Evolutionary conservation across 768 basidiomycete species (phyloP).

Genomic region (Neoboletus subvelutipes): DNA sequence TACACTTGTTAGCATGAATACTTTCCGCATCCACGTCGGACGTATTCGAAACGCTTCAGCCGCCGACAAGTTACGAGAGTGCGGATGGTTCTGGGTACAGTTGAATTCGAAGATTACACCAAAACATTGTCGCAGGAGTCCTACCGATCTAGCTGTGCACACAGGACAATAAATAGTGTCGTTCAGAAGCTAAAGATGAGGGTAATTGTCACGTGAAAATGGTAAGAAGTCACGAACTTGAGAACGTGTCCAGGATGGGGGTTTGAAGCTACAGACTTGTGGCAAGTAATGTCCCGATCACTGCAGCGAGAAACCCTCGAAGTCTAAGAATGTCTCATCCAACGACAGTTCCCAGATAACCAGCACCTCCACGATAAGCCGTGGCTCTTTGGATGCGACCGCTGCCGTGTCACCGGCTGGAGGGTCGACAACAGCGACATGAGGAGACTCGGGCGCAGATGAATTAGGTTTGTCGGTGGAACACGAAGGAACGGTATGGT

Average conservation of each 20-base stretch:
- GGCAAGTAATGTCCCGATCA: neutral
- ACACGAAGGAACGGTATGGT: neutral
- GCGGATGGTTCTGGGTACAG: neutral
- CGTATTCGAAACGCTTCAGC: too few species aligned
- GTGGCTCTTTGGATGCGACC: constrained; percentile 34
- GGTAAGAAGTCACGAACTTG: neutral
- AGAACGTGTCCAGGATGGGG: neutral
- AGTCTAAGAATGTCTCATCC: constrained; percentile 77
- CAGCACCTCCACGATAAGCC: constrained; percentile 79
- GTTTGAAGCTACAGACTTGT: neutral
- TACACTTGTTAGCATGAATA: neutral
- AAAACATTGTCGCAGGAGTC: neutral
- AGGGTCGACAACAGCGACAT: constrained; percentile 30
- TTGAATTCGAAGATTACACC: neutral
- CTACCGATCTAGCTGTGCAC: neutral
- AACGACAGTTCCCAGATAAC: constrained; percentile 75
- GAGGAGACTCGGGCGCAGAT: constrained; percentile 33
- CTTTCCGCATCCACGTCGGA: neutral
- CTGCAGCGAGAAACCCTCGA: constrained; percentile 52
- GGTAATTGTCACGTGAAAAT: neutral
- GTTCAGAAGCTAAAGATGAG: neutral
- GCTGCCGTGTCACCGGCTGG: constrained; percentile 1
- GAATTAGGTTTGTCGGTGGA: constrained; percentile 8
- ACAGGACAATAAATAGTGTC: neutral
- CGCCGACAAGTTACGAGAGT: neutral